Base-by-base conservation (phyloP, 768 basidiomycete genomes). In the Scleroderma bovista region DNA sequence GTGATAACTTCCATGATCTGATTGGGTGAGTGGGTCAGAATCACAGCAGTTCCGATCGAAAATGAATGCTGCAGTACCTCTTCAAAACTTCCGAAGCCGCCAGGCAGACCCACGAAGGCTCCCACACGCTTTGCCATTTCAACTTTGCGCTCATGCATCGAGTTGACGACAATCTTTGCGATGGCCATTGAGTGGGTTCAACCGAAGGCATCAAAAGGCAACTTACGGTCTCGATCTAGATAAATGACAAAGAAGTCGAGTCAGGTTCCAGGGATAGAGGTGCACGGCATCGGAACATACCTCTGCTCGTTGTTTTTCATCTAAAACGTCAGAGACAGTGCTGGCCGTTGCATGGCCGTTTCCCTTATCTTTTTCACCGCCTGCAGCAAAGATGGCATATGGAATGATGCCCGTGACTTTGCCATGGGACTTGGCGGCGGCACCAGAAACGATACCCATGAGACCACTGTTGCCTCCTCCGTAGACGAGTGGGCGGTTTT, bases 31-130 rank as follows among this genome's bases (percentile, higher is more conserved):
- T 3, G 37, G 29, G 51, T 59, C 34, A 56, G 36, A 7, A 33
- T 19, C 50, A 47, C 8, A 17, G 13, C 22, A 3, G n/a, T n/a
- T 12, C 10, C n/a, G 19, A 48, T 64, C 52, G 26, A 85, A 17
- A 29, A 10, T 23, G 37, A 53, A 34, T 7, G 7, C 31, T 16
- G n/a, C 36, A 8, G 6, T 51, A 67, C 88, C 78, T 97, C 95
- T 69, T 99, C 96, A 55, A 92, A 90, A 0, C 94, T 97, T 10
- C 95, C 95, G 61, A 83, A 96, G 0, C 95, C 95, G 17, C 95
- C 95, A 1, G 95, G 94, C 17, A 99, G 72, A 11, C 84, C 90
- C 42, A 97, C 71, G 59, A 99, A 99, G 0, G 83, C 93, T 16
- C 78, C 75, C 0, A 80, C 80, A 9, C 86, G 73, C 55, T 78